These are phyloP conservation scores for Coemansia sp. DNA, from an alignment of 371 early-diverging fungal species.

Conservation along the genomic window DNA sequence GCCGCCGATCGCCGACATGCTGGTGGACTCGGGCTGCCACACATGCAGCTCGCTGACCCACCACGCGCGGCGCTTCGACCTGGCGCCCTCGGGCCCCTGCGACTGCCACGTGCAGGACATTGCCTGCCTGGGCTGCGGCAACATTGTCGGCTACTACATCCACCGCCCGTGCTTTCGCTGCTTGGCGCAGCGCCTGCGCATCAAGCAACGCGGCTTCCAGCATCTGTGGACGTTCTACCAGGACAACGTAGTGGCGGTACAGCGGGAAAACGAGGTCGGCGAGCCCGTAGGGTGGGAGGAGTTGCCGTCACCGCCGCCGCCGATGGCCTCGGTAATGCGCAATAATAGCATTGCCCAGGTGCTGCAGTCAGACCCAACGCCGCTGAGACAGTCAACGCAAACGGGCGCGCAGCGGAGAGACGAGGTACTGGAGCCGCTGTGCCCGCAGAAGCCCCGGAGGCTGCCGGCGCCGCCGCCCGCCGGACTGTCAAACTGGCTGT, in stretches of 20 bases:
- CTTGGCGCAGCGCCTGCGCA: slow-evolving; percentile 48
- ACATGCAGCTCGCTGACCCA: slow-evolving; percentile 43
- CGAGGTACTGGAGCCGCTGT: slow-evolving; percentile 38
- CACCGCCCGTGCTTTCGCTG: slow-evolving; percentile 53
- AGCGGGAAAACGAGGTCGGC: slow-evolving; percentile 41
- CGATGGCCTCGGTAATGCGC: slow-evolving; percentile 11
- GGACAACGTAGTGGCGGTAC: slow-evolving; percentile 46
- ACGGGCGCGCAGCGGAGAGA: slow-evolving; percentile 6
- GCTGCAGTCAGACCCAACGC: not conserved
- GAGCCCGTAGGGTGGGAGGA: slow-evolving; percentile 46
- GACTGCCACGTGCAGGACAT: slow-evolving; percentile 54
- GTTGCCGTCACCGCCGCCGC: slow-evolving; percentile 37
- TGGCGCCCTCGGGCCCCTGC: slow-evolving; percentile 51
- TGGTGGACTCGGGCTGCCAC: slow-evolving; percentile 34
- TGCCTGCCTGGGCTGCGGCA: slow-evolving; percentile 52
- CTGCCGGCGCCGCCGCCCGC: slow-evolving; percentile 26
- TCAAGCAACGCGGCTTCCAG: slow-evolving; percentile 52
- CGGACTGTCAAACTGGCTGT: slow-evolving; percentile 47
- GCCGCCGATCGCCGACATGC: slow-evolving; percentile 38
- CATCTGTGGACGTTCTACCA: slow-evolving; percentile 54
- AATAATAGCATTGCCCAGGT: not conserved
- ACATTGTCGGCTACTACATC: slow-evolving; percentile 52
- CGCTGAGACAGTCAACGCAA: slow-evolving; percentile 20
- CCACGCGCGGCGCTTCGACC: slow-evolving; percentile 51
- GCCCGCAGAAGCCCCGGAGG: slow-evolving; percentile 12